Base-by-base conservation (phyloP, 192 early-diverging fungal genomes). In the Coemansia asiatica region DNA sequence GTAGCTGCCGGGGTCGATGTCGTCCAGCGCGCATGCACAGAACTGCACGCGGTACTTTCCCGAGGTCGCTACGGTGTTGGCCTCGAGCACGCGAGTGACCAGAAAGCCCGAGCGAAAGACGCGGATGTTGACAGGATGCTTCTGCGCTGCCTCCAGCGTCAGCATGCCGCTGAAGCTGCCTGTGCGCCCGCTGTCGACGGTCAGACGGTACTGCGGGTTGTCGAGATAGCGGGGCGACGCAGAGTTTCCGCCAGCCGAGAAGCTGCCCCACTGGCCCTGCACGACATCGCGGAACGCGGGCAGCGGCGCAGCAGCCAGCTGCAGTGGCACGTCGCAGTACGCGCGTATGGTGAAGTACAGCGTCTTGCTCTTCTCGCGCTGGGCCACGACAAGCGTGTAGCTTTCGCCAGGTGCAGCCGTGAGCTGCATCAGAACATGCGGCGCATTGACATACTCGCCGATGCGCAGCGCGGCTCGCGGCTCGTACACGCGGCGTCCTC, bases 401-500 rank as follows among this genome's bases (percentile, higher is more conserved):
- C 19, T 86, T 86, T 35, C 75, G 60, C 64, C 59, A 13, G 60
- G 47, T 31, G 10, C 57, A 27, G 65, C 66, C 7, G 49, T 46
- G 10, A 67, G 58, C 79, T 79, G 79, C 64, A 89, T 86, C 65
- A 91, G 74, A 56, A 90, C 87, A 69, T 94, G 90, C n/a, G 87
- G 90, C 53, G 85, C 91, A 73, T 97, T 97, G 31, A 94, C 88
- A 73, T 94, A 95, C 27, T 87, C 88, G 36, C 92, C 93, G 61
- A 89, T 84, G 60, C 85, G 69, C 47, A 87, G 72, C 10, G 90
- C 85, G 9, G 81, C 71, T 0, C 84, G 85, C 23, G 89, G 89
- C 68, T 90, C 90, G 72, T 88, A 90, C 7, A 90, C 72, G 36
- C 85, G 83, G 16, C 85, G 72, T 3, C 90, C 86, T 56, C 83